Conservation (phyloP, 2,329 filamentous ascomycete genomes). For the Aulographum hederae region DNA sequence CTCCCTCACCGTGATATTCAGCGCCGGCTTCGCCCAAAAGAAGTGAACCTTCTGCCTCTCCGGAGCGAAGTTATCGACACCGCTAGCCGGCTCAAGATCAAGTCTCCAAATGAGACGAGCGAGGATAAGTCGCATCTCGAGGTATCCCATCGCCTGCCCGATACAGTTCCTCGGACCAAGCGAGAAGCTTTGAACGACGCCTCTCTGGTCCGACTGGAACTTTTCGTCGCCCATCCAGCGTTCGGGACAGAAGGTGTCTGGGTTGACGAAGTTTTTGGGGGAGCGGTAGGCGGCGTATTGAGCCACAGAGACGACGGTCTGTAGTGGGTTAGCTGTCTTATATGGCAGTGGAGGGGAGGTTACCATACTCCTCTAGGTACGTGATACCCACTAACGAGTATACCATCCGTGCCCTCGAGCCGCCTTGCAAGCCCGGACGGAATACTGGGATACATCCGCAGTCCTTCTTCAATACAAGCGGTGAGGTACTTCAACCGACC, state of each 20-base stretch:
- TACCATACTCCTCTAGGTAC: not conserved
- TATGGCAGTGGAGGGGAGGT: not conserved
- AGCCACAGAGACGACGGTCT: not conserved
- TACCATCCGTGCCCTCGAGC: not conserved
- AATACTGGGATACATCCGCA: not conserved
- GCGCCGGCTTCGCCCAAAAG: not conserved
- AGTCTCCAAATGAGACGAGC: not conserved
- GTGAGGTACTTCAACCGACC: not conserved
- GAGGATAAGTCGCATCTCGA: not conserved
- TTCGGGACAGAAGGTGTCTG: constrained; percentile 20
- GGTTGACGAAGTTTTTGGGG: constrained; percentile 16
- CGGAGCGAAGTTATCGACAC: no score
- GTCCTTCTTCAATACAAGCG: not conserved
- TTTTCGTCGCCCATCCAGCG: constrained; percentile 17
- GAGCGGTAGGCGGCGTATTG: not conserved
- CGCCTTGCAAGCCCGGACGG: not conserved
- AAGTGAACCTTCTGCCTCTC: no score
- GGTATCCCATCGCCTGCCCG: constrained; percentile 14
- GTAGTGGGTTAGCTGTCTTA: not conserved
- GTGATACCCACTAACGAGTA: not conserved
- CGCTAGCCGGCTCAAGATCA: no score
- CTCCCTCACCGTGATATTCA: not conserved
- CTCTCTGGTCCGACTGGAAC: constrained; percentile 13
- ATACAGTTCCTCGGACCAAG: constrained; percentile 22
- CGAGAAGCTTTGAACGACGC: constrained; percentile 24